phyloP scores from a whole-genome alignment of 345 rosid genomes.

The Rhizophora mangle region DNA sequence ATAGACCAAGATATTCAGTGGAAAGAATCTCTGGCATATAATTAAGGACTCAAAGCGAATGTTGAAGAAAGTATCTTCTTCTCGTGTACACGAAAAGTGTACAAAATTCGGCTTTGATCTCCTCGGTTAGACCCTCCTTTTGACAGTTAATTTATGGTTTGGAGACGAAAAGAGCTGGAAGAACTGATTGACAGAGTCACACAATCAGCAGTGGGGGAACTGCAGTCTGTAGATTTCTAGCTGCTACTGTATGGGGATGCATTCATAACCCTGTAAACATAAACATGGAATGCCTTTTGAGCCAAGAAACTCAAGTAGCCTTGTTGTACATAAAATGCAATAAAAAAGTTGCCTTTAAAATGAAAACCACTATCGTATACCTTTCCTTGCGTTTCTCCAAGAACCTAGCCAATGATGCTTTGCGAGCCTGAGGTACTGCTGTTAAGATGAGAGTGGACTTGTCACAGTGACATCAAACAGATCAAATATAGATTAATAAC shows the following conservation, averaged over 20 bases:
- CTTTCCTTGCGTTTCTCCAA: conserved; percentile 36
- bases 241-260: conserved; percentile 21
- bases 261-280: conserved; percentile 12
- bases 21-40: not conserved
- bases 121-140: not conserved
- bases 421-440: conserved; percentile 39
- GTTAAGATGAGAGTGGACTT: conserved; percentile 10
- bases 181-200: conserved; percentile 26
- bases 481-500: not conserved
- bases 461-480: not conserved
- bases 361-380: conserved; percentile 8
- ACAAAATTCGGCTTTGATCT: not conserved
- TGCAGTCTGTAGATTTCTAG: conserved; percentile 9
- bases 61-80: not conserved
- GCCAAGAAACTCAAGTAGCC: not conserved
- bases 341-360: not conserved
- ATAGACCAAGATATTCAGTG: not conserved
- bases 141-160: conserved; percentile 17
- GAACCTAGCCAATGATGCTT: conserved; percentile 34
- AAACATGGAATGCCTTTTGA: not conserved
- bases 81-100: not conserved
- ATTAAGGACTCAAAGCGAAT: not conserved
- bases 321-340: not conserved
- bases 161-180: conserved; percentile 16
- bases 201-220: not conserved